Percentiles rank a stretch among this genome's conserved stretches.
phyloP scores from a whole-genome alignment of 805 yeast genomes.

The Saccharomycopsis olivae region DNA sequence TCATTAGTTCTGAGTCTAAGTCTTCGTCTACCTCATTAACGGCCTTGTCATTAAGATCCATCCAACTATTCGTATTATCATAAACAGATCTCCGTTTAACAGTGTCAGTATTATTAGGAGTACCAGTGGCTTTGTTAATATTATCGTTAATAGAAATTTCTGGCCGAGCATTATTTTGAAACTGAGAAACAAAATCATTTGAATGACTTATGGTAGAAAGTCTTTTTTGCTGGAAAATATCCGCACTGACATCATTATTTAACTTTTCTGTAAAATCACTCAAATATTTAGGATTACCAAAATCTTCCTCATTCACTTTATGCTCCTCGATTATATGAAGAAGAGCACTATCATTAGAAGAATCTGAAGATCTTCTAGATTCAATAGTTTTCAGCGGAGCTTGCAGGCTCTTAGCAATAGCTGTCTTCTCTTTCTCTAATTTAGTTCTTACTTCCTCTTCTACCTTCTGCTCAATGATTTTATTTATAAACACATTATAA shows the following conservation, averaged over 20 bases:
- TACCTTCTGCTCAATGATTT: constrained; percentile 5
- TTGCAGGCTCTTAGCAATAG: background rate
- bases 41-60: constrained; percentile 3
- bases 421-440: background rate
- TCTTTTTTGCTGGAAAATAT: constrained; percentile 8
- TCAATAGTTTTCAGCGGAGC: too few relatives aligned
- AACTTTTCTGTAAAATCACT: constrained; percentile 9
- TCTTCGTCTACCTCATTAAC: background rate
- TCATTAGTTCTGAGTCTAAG: background rate
- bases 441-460: constrained; percentile 10
- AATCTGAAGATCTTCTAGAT: background rate
- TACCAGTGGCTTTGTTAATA: background rate
- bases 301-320: background rate
- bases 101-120: background rate
- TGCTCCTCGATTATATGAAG: constrained; percentile 5
- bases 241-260: constrained; percentile 15
- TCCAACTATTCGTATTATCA: constrained; percentile 4
- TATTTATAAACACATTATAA: constrained; percentile 1
- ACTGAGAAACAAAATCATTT: background rate
- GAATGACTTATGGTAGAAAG: background rate
- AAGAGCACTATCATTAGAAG: constrained; percentile 6
- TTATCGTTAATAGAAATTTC: background rate
- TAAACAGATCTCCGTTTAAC: constrained; percentile 1
- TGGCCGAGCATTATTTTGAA: background rate
- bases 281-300: constrained; percentile 4